Base-by-base conservation (phyloP, 2,329 filamentous ascomycete genomes). In the Pestalotiopsis sp. region DNA sequence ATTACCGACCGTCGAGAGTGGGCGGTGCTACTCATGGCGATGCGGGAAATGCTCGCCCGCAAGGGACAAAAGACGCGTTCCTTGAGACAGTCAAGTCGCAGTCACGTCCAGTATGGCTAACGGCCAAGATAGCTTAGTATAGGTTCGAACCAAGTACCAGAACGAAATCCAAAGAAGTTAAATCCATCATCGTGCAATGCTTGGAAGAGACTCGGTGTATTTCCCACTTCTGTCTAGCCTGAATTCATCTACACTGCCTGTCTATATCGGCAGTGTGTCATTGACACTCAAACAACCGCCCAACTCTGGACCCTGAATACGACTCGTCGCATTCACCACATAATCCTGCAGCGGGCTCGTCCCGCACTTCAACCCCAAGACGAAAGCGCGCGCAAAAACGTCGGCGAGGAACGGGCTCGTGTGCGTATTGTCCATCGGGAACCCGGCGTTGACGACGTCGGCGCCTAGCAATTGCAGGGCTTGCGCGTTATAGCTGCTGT, bases 341-440 rank as follows among this genome's bases (percentile, higher is more conserved):
- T 66, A 65, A 23, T 49, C 27, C 25, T 70, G 70, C 17, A 71
- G 62, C 49, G 64, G 70, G 23, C 63, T 61, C 17, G 70, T 70
- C 12, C 70, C 70, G 45, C 70, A 71, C 36, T 70, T 71, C 25
- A 70, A 45, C 12, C 70, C 70, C 31, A 71, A 52, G 9, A 70
- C 67, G n/a, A 69, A 71, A 3, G 69, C 58, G 57, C 63, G 60
- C 14, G 70, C 68, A 17, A 70, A 67, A 3, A 69, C 62, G 38
- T 71, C 70, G 23, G 70, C 70, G 23, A 71, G 52, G 41, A 41
- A 71, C 20, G 70, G 70, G 7, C 67, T 62, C 7, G 67, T 70
- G 17, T 71, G 70, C 11, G 69, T 71, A 62, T 71, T 63, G 55
- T 71, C 70, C 65, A 68, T 71, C 4, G 70, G 70, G 36, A 45